Conservation (phyloP, 1,284 basidiomycete genomes). For the Puccinia coronata region DNA sequence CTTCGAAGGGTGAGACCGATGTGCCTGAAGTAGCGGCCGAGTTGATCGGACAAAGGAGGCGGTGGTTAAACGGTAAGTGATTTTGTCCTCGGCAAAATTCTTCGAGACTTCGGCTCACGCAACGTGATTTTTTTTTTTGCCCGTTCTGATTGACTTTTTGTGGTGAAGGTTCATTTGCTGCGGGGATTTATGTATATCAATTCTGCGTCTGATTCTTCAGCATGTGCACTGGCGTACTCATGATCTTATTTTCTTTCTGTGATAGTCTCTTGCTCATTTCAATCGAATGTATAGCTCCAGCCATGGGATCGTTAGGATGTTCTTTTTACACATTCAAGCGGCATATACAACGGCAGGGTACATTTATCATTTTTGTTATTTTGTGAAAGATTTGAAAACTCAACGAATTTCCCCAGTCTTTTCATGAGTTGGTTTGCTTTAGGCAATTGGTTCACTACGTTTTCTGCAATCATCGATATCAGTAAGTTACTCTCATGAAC, state of each 20-base stretch:
- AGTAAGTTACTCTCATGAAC: conserved; percentile 3
- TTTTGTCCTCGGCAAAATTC: not conserved
- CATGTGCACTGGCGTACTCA: not conserved
- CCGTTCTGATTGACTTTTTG: not conserved
- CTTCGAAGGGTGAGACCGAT: conserved; percentile 91
- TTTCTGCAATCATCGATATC: conserved; percentile 49
- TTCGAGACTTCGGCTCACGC: not conserved
- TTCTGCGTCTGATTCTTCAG: not conserved
- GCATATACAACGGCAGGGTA: conserved; percentile 61
- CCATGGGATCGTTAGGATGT: conserved; percentile 70
- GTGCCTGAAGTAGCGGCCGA: conserved; percentile 83
- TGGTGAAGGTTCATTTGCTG: conserved; percentile 44
- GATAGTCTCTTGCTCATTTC: conserved; percentile 89
- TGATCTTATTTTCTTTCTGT: not conserved
- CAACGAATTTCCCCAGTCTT: conserved; percentile 52
- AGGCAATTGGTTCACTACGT: conserved; percentile 48
- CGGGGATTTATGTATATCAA: conserved; percentile 46
- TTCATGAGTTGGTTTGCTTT: conserved; percentile 60
- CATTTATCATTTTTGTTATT: not conserved
- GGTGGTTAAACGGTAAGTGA: conserved; percentile 95
- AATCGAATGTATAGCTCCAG: conserved; percentile 82
- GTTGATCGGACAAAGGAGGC: conserved; percentile 78
- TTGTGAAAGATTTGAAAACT: not conserved
- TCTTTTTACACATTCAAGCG: conserved; percentile 92
- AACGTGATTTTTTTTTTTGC: not conserved